Percentiles rank a stretch among this genome's conserved stretches.
These are phyloP conservation scores for Kwoniella dejecticola DNA, from an alignment of 768 basidiomycete genomes.

Conservation along the genomic window DNA sequence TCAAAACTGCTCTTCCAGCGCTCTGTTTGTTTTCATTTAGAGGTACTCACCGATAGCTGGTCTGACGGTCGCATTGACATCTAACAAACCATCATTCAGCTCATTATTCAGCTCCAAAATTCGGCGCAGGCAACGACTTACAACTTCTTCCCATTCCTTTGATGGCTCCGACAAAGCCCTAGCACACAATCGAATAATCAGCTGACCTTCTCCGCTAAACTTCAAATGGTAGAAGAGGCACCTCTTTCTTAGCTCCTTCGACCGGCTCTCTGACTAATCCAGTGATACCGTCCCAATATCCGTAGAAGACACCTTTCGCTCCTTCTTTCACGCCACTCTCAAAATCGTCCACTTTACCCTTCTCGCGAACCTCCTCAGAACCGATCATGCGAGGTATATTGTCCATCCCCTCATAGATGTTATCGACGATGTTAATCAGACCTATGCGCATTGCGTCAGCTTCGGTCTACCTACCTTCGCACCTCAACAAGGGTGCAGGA, in stretches of 20 bases:
- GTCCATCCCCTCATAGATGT: constrained; percentile 22
- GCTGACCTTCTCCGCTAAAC: too few relatives aligned
- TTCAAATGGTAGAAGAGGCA: constrained; percentile 22
- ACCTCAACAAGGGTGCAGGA: too few relatives aligned
- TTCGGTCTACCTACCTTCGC: too few relatives aligned
- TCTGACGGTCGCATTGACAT: constrained; percentile 54
- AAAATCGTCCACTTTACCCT: constrained; percentile 59
- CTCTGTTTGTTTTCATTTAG: constrained; percentile 48
- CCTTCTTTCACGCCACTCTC: constrained; percentile 60
- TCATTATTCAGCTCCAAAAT: background rate
- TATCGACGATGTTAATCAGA: constrained; percentile 57
- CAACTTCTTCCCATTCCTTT: constrained; percentile 57
- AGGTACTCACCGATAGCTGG: constrained; percentile 51
- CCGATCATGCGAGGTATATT: constrained; percentile 58
- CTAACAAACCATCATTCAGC: constrained; percentile 20
- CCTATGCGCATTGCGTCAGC: constrained; percentile 45
- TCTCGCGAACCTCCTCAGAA: constrained; percentile 56
- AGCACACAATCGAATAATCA: constrained; percentile 2
- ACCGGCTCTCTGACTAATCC: constrained; percentile 58
- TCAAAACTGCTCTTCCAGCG: too few relatives aligned
- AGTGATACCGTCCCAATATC: constrained; percentile 58
- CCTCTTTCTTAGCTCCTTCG: constrained; percentile 57
- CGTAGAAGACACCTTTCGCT: constrained; percentile 58
- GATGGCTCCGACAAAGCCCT: constrained; percentile 56
- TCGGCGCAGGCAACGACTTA: constrained; percentile 26